Percentiles rank a stretch among this genome's conserved stretches.
These are phyloP conservation scores for Aegilops speltoides DNA, from an alignment of 176 grass and related monocot genomes.

Conservation along the genomic window DNA sequence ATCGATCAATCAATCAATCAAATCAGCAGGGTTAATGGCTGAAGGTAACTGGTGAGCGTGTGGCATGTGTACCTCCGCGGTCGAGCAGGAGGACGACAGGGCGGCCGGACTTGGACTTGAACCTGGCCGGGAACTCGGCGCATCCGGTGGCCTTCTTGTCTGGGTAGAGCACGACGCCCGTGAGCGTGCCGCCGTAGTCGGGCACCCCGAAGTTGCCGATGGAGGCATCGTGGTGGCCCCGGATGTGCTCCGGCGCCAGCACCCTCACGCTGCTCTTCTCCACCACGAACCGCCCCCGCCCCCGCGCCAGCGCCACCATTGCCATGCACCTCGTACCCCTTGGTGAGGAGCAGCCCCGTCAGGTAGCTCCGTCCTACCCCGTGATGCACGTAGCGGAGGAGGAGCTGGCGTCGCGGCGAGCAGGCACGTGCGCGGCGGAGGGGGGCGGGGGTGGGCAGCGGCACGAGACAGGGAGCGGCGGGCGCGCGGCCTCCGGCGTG, in stretches of 20 bases:
- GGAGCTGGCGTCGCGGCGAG: too few relatives aligned
- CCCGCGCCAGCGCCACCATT: background rate
- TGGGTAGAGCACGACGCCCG: slow-evolving; percentile 77
- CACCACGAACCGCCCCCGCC: slow-evolving; percentile 62
- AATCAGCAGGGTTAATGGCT: background rate
- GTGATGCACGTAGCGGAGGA: slow-evolving; percentile 58
- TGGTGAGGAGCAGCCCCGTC: slow-evolving; percentile 79
- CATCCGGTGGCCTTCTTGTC: slow-evolving; percentile 72
- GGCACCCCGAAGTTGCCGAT: slow-evolving; percentile 96
- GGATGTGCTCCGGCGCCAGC: slow-evolving; percentile 67
- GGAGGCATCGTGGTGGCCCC: slow-evolving; percentile 77
- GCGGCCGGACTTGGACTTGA: slow-evolving; percentile 70
- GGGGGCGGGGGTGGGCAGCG: too few relatives aligned
- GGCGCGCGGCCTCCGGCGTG: too few relatives aligned
- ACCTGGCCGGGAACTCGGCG: slow-evolving; percentile 42
- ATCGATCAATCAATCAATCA: background rate
- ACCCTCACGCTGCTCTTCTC: slow-evolving; percentile 90
- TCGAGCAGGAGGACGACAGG: slow-evolving; percentile 86
- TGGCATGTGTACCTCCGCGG: slow-evolving; percentile 56
- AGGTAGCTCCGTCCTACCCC: slow-evolving; percentile 93
- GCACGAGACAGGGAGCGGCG: too few relatives aligned
- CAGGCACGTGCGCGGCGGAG: too few relatives aligned
- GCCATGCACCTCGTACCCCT: slow-evolving; percentile 85
- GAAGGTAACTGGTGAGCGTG: background rate
- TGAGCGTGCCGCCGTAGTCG: slow-evolving; percentile 84